Conservation (phyloP, 2,329 filamentous ascomycete species). For the Xylariaceae sp. region DNA sequence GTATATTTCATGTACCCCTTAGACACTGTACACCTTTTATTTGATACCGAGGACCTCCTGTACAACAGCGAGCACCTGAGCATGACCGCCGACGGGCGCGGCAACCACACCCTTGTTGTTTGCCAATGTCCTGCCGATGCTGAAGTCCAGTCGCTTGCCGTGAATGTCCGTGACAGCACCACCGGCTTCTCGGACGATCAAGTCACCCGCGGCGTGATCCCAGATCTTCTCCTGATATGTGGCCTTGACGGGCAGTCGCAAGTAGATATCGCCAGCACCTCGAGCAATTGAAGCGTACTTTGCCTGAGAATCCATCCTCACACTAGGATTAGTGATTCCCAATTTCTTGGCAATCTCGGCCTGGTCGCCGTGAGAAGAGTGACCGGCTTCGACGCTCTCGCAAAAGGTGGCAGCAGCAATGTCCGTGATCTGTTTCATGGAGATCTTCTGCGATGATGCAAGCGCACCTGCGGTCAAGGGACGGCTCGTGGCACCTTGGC, state of each 20-base stretch:
- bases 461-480: constrained; percentile 58
- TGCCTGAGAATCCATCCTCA: constrained; percentile 95
- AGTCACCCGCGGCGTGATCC: constrained; percentile 93
- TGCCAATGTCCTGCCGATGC: constrained; percentile 74
- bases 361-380: constrained; percentile 86
- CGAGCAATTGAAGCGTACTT: constrained; percentile 96
- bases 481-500: constrained; percentile 74
- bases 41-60: constrained; percentile 64
- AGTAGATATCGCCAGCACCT: constrained; percentile 90
- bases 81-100: constrained; percentile 71
- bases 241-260: constrained; percentile 77
- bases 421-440: constrained; percentile 71
- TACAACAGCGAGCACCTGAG: constrained; percentile 71
- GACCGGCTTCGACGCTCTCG: constrained; percentile 89
- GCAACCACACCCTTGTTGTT: constrained; percentile 94
- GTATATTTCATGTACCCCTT: constrained; percentile 26
- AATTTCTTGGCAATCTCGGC: constrained; percentile 76
- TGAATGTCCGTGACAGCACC: constrained; percentile 86
- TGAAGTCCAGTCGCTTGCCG: constrained; percentile 82
- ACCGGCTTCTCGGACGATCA: constrained; percentile 91
- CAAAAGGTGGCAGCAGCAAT: constrained; percentile 85
- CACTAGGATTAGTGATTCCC: constrained; percentile 81
- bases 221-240: constrained; percentile 99
- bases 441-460: constrained; percentile 55
- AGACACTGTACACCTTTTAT: constrained; percentile 23